Percentiles rank a stretch among this genome's conserved stretches.
Evolutionary conservation across 257 asterid genomes (phyloP).

Genomic region (Solanum neorickii): DNA sequence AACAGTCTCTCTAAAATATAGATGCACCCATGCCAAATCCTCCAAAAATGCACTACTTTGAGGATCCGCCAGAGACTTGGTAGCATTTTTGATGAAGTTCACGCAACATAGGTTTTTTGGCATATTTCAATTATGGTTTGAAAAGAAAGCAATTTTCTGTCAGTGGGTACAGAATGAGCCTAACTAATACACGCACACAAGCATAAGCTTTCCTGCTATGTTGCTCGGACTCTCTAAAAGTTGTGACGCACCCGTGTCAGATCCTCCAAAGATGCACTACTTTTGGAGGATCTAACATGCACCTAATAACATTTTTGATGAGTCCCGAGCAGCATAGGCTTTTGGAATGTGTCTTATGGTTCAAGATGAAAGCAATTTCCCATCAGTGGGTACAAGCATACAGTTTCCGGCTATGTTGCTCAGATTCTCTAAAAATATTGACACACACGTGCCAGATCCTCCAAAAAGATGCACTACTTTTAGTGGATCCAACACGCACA

Average conservation of each 20-base stretch:
- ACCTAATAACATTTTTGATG: too few species aligned
- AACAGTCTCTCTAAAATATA: not conserved
- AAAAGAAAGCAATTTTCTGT: not conserved
- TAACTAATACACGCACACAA: not conserved
- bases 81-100: rapidly evolving
- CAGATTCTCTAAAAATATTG: too few species aligned
- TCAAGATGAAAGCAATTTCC: too few species aligned
- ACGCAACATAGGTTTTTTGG: not conserved
- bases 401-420: too few species aligned
- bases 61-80: not conserved
- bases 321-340: too few species aligned
- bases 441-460: too few species aligned
- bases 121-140: not conserved
- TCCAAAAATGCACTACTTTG: not conserved
- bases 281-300: too few species aligned
- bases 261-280: not conserved
- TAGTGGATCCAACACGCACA: too few species aligned
- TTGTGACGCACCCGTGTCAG: not conserved
- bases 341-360: too few species aligned
- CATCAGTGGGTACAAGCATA: too few species aligned
- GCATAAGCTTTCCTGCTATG: not conserved
- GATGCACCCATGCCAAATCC: not conserved
- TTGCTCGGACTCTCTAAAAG: not conserved
- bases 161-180: not conserved
- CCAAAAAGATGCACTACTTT: too few species aligned